phyloP scores from a whole-genome alignment of 371 early-diverging fungal genomes.

The Zopfochytrium polystomum region DNA sequence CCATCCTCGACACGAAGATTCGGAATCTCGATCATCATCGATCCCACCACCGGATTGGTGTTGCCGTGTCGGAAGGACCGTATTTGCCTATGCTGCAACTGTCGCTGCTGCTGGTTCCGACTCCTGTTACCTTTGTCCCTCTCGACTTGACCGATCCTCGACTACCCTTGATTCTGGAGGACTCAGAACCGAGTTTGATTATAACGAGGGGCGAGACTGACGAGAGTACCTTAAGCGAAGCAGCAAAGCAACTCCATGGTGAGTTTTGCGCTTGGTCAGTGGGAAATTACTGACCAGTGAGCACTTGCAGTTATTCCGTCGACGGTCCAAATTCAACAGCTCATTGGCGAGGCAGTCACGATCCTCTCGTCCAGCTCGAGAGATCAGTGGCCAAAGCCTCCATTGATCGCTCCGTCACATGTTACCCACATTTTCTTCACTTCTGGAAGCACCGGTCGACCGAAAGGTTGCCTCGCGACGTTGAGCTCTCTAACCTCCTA shows the following conservation, averaged over 20 bases:
- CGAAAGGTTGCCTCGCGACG: constrained; percentile 36
- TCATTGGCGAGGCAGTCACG: neutral
- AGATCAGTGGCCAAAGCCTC: neutral
- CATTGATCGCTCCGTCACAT: neutral
- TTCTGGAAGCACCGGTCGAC: constrained; percentile 34
- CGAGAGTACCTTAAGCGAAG: constrained; percentile 5
- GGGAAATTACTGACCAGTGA: neutral
- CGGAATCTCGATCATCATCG: neutral
- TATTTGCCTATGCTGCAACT: constrained; percentile 28
- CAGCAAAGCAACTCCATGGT: neutral
- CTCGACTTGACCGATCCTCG: constrained; percentile 34
- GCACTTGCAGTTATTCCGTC: too few species aligned
- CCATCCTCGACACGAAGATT: too few species aligned
- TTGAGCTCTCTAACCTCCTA: constrained; percentile 27
- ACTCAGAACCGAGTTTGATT: constrained; percentile 23
- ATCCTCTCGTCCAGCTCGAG: neutral
- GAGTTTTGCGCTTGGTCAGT: neutral
- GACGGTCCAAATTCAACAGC: too few species aligned
- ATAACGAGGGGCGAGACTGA: constrained; percentile 11
- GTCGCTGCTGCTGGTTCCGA: constrained; percentile 17
- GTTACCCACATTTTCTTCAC: constrained; percentile 36
- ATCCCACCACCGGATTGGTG: constrained; percentile 11
- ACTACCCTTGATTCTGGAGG: constrained; percentile 28
- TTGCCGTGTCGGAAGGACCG: constrained; percentile 32
- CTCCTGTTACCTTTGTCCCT: constrained; percentile 27